A percentile compares a stretch with the other conserved stretches of the same genome.
Conservation (phyloP, 2,329 filamentous ascomycete species). For the Botrytis tulipae region DNA sequence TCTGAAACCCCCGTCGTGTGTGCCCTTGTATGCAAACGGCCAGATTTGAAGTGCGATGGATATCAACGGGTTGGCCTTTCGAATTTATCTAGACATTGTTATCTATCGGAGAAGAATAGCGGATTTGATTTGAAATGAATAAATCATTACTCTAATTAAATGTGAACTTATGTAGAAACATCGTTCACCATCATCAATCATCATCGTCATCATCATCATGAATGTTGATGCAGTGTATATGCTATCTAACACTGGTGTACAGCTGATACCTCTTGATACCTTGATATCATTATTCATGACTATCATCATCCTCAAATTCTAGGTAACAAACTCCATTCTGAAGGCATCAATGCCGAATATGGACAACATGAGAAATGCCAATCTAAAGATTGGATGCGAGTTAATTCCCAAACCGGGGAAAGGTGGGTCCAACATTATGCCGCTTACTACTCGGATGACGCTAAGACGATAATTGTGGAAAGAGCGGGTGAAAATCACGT, state of each 20-base stretch:
- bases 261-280: not conserved
- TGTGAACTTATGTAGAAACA: not conserved
- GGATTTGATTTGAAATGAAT: not conserved
- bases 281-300: not conserved
- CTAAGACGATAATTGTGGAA: not conserved
- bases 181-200: not conserved
- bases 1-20: not conserved
- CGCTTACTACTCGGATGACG: not conserved
- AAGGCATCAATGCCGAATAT: not conserved
- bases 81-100: not conserved
- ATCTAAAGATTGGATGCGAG: no score
- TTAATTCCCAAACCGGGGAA: not conserved
- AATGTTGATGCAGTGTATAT: not conserved
- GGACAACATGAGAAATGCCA: not conserved
- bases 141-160: no score
- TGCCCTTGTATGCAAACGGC: not conserved
- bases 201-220: not conserved
- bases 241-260: not conserved
- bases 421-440: not conserved
- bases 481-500: not conserved
- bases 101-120: not conserved
- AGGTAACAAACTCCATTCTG: not conserved
- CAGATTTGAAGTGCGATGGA: not conserved
- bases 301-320: not conserved
- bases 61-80: not conserved